These are phyloP conservation scores for Trichoderma citrinoviride DNA, from an alignment of 2,329 filamentous ascomycete species.

Conservation along the genomic window DNA sequence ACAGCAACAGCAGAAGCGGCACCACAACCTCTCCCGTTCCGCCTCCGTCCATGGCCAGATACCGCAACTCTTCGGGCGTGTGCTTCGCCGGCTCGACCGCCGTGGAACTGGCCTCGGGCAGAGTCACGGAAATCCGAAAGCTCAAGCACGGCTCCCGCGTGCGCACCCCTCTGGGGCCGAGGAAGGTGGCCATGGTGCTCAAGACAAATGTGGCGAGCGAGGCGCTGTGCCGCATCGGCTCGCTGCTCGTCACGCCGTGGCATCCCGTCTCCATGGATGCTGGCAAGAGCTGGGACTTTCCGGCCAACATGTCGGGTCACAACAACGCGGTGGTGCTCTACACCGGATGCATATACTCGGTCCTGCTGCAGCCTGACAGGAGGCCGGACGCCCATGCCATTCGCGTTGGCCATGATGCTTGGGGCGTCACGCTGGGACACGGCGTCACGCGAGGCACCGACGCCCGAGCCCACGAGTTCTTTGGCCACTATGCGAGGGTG, in stretches of 20 bases:
- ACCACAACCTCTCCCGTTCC: neutral
- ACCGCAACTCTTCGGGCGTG: conserved; percentile 41
- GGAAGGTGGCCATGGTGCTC: conserved; percentile 51
- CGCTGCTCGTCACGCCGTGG: conserved; percentile 56
- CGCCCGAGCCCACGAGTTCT: conserved; percentile 51
- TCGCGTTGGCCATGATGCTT: conserved; percentile 42
- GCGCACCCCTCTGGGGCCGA: conserved; percentile 48
- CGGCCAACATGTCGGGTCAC: conserved; percentile 39
- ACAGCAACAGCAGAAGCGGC: too few species aligned
- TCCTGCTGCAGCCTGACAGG: conserved; percentile 50
- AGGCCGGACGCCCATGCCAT: conserved; percentile 51
- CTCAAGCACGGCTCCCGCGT: conserved; percentile 49
- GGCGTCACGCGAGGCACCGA: conserved; percentile 41
- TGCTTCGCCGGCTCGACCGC: conserved; percentile 54
- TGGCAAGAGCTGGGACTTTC: conserved; percentile 48
- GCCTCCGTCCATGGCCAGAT: conserved; percentile 41
- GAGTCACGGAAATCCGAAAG: conserved; percentile 40
- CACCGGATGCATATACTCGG: conserved; percentile 54
- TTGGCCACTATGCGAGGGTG: conserved; percentile 50
- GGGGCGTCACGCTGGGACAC: conserved; percentile 60
- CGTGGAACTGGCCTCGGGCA: conserved; percentile 45
- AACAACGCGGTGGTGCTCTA: conserved; percentile 40
- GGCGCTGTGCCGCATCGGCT: conserved; percentile 46
- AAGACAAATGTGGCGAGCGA: conserved; percentile 44
- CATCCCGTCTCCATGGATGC: conserved; percentile 52